Conservation (phyloP, 2,329 filamentous ascomycete species). For the Fusarium sp. region DNA sequence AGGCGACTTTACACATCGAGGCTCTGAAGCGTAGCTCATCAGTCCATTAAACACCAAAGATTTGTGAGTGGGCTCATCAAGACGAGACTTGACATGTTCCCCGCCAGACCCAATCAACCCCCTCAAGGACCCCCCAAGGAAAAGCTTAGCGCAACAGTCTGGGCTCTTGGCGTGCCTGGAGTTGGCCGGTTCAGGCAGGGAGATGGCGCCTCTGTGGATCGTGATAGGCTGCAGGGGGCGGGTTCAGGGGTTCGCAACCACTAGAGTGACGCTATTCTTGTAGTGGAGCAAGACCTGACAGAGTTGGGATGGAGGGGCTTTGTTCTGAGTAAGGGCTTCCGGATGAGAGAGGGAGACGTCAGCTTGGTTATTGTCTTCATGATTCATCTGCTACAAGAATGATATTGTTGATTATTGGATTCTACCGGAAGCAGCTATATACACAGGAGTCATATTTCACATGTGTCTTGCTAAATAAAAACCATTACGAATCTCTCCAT, state of each 20-base stretch:
- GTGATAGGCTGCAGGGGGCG: constrained; percentile 18
- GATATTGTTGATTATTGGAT: constrained; percentile 3
- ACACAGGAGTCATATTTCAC: neutral
- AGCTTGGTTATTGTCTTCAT: neutral
- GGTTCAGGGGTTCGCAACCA: constrained; percentile 21
- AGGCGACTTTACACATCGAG: neutral
- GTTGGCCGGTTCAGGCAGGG: constrained; percentile 33
- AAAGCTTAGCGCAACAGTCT: constrained; percentile 30
- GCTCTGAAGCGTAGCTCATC: constrained; percentile 26
- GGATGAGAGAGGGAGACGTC: constrained; percentile 2
- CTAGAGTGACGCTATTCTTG: constrained; percentile 24
- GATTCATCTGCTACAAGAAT: neutral
- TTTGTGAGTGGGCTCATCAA: constrained; percentile 5
- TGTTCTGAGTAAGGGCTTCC: constrained; percentile 15
- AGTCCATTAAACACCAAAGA: constrained; percentile 14
- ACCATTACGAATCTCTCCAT: neutral
- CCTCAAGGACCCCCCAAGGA: neutral
- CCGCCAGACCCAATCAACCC: constrained; percentile 26
- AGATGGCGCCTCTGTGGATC: neutral
- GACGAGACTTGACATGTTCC: constrained; percentile 20
- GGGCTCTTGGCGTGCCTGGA: constrained; percentile 27
- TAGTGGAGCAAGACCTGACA: constrained; percentile 8
- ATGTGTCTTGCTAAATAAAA: neutral
- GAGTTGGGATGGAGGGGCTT: neutral
- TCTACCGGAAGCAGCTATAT: neutral